Conservation (phyloP, 2,329 filamentous ascomycete genomes). For the Piedraia hortae region DNA sequence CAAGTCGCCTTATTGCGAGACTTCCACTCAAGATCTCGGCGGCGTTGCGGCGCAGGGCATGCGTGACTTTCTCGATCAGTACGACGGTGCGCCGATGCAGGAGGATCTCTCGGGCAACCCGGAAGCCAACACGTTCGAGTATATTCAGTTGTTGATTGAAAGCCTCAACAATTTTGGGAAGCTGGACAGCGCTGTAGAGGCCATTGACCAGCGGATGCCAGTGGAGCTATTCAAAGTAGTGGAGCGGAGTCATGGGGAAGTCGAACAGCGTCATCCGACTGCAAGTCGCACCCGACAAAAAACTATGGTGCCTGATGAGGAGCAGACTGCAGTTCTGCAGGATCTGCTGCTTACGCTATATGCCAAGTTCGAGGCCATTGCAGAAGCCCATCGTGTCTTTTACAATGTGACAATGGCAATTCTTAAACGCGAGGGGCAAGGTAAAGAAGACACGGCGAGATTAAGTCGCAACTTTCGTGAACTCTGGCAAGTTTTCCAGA, state of each 20-base stretch:
- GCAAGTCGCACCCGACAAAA: constrained; percentile 10
- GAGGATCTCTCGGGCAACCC: constrained; percentile 86
- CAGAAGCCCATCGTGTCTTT: constrained; percentile 77
- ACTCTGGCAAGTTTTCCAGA: constrained; percentile 92
- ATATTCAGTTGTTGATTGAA: constrained; percentile 67
- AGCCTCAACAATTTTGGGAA: constrained; percentile 70
- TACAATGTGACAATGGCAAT: constrained; percentile 80
- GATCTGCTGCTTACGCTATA: constrained; percentile 82
- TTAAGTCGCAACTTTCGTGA: constrained; percentile 81
- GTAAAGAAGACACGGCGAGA: constrained; percentile 25
- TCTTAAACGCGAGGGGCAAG: constrained; percentile 46
- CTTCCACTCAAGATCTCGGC: constrained; percentile 20
- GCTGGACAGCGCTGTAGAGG: constrained; percentile 63
- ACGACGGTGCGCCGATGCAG: constrained; percentile 32
- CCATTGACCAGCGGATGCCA: constrained; percentile 72
- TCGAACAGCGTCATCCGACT: constrained; percentile 77
- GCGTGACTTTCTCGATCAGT: constrained; percentile 28
- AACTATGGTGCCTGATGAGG: constrained; percentile 11
- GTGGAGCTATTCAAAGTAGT: constrained; percentile 86
- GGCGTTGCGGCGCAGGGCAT: constrained; percentile 17
- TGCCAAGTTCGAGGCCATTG: constrained; percentile 90
- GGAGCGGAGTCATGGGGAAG: constrained; percentile 80
- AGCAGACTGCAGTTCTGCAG: constrained; percentile 48
- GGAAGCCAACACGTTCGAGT: constrained; percentile 84
- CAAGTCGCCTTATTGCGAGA: constrained; percentile 91